Conservation (phyloP, 768 basidiomycete genomes). For the Gelatoporia subvermispora region DNA sequence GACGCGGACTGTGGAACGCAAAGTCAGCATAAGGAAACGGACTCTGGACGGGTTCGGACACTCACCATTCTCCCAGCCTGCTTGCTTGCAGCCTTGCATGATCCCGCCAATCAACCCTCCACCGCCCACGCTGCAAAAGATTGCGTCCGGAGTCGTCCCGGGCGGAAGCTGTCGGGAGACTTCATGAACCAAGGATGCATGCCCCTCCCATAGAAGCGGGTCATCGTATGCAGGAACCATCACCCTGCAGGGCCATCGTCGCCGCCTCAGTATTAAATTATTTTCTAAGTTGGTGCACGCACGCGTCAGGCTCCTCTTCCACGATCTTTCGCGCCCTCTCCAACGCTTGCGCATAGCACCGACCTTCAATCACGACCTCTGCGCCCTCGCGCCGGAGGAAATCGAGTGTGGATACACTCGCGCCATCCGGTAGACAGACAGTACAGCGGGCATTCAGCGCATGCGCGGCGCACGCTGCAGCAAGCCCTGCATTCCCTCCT, state of each 20-base stretch:
- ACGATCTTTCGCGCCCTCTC: conserved; percentile 44
- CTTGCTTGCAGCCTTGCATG: conserved; percentile 56
- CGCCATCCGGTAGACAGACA: conserved; percentile 60
- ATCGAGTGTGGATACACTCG: conserved; percentile 41
- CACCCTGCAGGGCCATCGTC: conserved; percentile 36
- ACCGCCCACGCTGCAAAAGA: conserved; percentile 77
- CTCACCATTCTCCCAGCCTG: conserved; percentile 67
- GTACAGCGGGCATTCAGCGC: conserved; percentile 54
- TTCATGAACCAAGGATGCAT: conserved; percentile 69
- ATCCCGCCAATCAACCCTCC: conserved; percentile 69
- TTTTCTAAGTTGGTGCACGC: conserved; percentile 21
- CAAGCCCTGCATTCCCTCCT: conserved; percentile 78
- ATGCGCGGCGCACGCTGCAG: conserved; percentile 59
- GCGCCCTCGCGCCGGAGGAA: conserved; percentile 51
- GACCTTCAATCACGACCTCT: conserved; percentile 52
- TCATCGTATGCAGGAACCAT: conserved; percentile 72
- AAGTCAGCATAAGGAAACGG: background rate
- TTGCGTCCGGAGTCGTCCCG: conserved; percentile 51
- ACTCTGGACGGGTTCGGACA: background rate
- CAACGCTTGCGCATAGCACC: conserved; percentile 54
- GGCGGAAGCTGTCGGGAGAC: conserved; percentile 47
- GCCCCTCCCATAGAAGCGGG: conserved; percentile 67
- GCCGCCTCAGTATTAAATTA: too few species aligned
- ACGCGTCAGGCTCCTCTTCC: conserved; percentile 46
- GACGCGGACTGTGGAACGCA: conserved; percentile 45